Conservation (phyloP, 257 asterid genomes). For the Osmanthus fragrans region DNA sequence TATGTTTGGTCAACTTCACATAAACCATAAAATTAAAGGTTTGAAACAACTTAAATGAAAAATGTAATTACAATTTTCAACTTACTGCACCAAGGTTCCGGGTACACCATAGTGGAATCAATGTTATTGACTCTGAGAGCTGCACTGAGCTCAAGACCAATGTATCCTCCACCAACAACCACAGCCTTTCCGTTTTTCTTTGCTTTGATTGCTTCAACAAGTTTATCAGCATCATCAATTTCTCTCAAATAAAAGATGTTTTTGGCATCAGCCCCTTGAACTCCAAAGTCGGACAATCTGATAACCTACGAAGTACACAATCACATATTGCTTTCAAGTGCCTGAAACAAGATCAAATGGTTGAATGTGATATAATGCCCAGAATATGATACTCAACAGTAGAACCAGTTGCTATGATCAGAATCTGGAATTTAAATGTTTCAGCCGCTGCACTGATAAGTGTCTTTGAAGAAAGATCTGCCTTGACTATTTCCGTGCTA, state of each 20-base stretch:
- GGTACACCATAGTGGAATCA: conserved; percentile 90
- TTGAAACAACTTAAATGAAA: conserved; percentile 7
- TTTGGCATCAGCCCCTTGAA: conserved; percentile 83
- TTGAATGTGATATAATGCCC: background rate
- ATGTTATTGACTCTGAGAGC: conserved; percentile 68
- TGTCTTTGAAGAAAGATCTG: conserved; percentile 80
- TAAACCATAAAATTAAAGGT: background rate
- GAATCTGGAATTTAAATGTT: conserved; percentile 52
- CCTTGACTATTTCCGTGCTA: conserved; percentile 79
- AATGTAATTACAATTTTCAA: conserved; percentile 17
- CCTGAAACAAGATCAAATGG: conserved; percentile 4
- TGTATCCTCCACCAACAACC: conserved; percentile 96
- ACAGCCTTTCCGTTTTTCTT: conserved; percentile 84
- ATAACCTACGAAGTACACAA: conserved; percentile 56
- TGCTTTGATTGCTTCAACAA: conserved; percentile 76
- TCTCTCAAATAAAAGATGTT: conserved; percentile 87
- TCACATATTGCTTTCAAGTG: conserved; percentile 17
- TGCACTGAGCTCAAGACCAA: conserved; percentile 95
- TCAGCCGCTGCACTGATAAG: conserved; percentile 72
- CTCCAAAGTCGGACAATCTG: conserved; percentile 77
- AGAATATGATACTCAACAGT: conserved; percentile 43
- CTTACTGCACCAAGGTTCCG: conserved; percentile 99
- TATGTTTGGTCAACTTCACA: background rate
- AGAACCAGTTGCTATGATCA: conserved; percentile 89
- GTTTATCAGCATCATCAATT: conserved; percentile 87